Base-by-base conservation (phyloP, 139 green algal species). In the Chlamydomonas sp. region DNA sequence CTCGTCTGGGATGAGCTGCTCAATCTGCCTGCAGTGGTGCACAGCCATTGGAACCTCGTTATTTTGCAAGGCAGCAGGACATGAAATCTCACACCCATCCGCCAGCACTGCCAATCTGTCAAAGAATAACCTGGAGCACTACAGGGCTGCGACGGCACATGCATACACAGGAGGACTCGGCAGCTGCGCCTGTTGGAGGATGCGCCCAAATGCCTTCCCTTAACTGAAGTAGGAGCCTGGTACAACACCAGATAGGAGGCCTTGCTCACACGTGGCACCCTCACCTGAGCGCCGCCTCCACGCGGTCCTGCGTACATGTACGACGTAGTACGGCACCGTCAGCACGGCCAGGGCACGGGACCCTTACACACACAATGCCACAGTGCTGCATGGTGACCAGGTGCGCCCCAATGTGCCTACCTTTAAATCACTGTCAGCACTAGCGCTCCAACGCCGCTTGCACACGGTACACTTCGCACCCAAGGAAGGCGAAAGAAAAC, bases 1-100 rank as follows among this genome's bases (percentile, higher is more conserved):
- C 66, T 86, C 72, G 57, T 79, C 83, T 67, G 88, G 75, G 4
- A 91, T 78, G 1, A 79, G 63, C 16, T 72, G 78, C 66, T 91
- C 77, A 20, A 84, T 89, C 57, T 9, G 66, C 61, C 88, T 91
- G 72, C 61, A 16, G 62, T 4, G 9, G 63, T 59, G 75, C 4
- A 4, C 75, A 14, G 2, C 75, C 58, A 20, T 2, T 2, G 57
- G 75, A 5, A 4, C 8, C 75, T 64, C 58, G 7, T 49, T 20
- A 18, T 63, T 12, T 14, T 71, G 66, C 31, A 49, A 71, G 9
- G 66, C 66, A 71, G 12, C 12, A 18, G 10, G 10, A 71, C 10
- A 71, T 71, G 10, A 71, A 71, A 71, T 71, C 66, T 71, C 66
- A 71, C 10, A 14, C 66, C 66, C 66, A 14, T 71, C 31, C 31